Evolutionary conservation across 2,329 filamentous ascomycete genomes (phyloP).

Genomic region (Exophiala viscosa): DNA sequence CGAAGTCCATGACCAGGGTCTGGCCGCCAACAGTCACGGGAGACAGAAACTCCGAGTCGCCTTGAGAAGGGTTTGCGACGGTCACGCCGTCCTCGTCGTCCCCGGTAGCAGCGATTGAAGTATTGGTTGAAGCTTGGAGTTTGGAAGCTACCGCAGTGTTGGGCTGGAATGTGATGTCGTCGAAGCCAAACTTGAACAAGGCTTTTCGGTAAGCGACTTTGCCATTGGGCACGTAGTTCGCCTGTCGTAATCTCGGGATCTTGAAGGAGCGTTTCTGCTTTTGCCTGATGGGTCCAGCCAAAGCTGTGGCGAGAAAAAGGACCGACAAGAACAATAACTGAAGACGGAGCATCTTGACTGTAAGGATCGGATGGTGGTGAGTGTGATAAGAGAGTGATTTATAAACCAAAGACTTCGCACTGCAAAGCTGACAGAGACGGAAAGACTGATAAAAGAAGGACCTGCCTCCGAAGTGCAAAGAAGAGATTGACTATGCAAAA

Average conservation of each 20-base stretch:
- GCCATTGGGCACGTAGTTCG: constrained; percentile 58
- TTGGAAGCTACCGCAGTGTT: constrained; percentile 29
- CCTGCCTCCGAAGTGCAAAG: constrained; percentile 18
- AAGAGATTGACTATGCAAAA: constrained; percentile 9
- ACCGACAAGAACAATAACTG: constrained; percentile 26
- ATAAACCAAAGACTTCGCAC: constrained; percentile 1
- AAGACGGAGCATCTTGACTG: constrained; percentile 22
- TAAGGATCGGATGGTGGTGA: constrained; percentile 17
- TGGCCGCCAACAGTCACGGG: constrained; percentile 68
- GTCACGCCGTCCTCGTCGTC: constrained; percentile 56
- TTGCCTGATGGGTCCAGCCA: constrained; percentile 34
- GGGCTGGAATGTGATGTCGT: constrained; percentile 36
- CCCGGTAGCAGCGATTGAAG: constrained; percentile 21
- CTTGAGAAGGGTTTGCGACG: constrained; percentile 59
- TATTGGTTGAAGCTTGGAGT: constrained; percentile 29
- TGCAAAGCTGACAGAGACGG: constrained; percentile 10
- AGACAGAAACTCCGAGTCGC: constrained; percentile 67
- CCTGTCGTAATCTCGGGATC: constrained; percentile 56
- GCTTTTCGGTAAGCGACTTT: constrained; percentile 61
- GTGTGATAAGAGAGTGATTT: constrained; percentile 7
- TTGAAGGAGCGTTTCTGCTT: constrained; percentile 52
- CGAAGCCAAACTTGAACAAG: constrained; percentile 60
- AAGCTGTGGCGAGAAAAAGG: constrained; percentile 33
- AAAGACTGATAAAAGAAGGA: constrained; percentile 21
- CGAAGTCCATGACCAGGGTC: constrained; percentile 65